A percentile compares a stretch with the other conserved stretches of the same genome.
phyloP scores from a whole-genome alignment of 1,284 basidiomycete genomes.

The Heterobasidion parviporum region DNA sequence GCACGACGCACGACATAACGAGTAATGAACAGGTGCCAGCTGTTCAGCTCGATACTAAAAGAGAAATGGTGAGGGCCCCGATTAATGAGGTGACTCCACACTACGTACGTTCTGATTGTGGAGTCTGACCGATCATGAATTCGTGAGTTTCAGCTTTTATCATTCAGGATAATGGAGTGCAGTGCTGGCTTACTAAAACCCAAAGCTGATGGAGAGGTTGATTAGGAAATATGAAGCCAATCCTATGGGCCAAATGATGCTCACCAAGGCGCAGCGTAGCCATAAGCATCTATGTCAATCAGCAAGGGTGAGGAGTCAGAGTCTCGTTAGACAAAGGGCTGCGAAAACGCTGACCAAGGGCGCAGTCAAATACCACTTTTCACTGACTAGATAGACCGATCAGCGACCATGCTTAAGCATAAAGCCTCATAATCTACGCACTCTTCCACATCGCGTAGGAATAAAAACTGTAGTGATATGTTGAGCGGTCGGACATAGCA shows the following conservation, averaged over 20 bases:
- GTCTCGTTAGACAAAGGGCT: background rate
- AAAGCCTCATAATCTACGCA: background rate
- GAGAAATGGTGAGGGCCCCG: background rate
- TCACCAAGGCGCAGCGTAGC: background rate
- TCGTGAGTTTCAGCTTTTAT: background rate
- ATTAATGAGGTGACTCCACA: background rate
- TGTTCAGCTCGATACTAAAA: background rate
- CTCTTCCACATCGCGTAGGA: background rate
- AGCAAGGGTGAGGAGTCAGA: background rate
- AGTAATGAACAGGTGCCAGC: background rate
- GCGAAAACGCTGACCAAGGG: background rate
- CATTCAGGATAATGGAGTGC: background rate
- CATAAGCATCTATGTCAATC: background rate
- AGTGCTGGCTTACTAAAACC: background rate
- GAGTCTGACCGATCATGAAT: background rate
- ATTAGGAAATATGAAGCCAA: background rate
- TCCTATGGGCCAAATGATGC: background rate
- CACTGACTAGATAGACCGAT: background rate
- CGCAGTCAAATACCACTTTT: background rate
- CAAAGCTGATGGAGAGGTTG: background rate
- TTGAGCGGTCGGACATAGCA: background rate
- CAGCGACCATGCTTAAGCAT: background rate
- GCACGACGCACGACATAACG: background rate
- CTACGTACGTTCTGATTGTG: background rate
- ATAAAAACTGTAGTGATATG: background rate